phyloP scores from a whole-genome alignment of 2,329 filamentous ascomycete species.

The Colletotrichum endophyticum region DNA sequence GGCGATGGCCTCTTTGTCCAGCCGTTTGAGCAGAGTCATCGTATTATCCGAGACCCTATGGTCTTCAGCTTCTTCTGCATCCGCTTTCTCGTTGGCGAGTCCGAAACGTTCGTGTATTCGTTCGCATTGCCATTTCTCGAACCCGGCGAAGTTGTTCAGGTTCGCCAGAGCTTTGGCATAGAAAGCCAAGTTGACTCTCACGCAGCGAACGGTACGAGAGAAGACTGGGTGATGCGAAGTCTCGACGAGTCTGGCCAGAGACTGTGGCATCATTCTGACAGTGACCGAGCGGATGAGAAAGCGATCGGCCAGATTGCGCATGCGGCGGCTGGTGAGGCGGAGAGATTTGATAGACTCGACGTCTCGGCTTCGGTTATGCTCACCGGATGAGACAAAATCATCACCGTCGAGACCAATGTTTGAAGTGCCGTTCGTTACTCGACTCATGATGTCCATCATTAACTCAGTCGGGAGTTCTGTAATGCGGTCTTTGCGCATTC shows the following conservation, averaged over 20 bases:
- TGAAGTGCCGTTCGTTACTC: not conserved
- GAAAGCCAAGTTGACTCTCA: not conserved
- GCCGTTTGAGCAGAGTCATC: not conserved
- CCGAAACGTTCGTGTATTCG: not conserved
- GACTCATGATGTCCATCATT: not conserved
- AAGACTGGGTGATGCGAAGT: not conserved
- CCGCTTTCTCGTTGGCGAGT: not conserved
- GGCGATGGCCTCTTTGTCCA: not conserved
- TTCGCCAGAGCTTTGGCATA: not conserved
- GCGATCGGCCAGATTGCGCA: not conserved
- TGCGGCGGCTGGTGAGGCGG: not conserved
- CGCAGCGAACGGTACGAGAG: not conserved
- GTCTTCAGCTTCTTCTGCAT: not conserved
- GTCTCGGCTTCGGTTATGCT: not conserved
- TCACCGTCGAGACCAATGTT: not conserved
- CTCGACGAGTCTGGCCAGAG: not conserved
- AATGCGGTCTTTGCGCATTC: not conserved
- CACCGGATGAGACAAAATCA: not conserved
- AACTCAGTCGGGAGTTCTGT: not conserved
- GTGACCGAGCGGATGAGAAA: not conserved
- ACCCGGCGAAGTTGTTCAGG: not conserved
- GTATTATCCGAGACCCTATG: not conserved
- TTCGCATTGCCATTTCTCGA: not conserved
- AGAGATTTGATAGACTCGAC: not conserved
- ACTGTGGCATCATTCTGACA: not conserved